These are phyloP conservation scores for Lodderomyces theae DNA, from an alignment of 1,139 yeast genomes.

Conservation along the genomic window DNA sequence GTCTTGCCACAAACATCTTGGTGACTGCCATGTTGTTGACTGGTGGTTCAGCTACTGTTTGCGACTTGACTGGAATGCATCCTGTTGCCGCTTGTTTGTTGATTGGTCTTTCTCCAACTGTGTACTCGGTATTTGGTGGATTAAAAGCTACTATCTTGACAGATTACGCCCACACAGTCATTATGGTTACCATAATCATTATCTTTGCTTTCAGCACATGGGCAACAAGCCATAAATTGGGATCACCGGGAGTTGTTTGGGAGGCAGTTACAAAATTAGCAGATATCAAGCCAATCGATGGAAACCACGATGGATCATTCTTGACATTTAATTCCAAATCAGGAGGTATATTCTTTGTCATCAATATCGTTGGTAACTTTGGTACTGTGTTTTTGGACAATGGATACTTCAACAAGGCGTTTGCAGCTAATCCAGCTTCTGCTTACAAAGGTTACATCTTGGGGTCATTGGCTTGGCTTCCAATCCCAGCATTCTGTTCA, in stretches of 20 bases:
- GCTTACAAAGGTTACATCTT: conserved; percentile 87
- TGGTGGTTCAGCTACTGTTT: conserved; percentile 81
- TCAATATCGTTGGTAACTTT: conserved; percentile 81
- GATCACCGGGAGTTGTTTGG: conserved; percentile 80
- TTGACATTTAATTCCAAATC: conserved; percentile 74
- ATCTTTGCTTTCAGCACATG: conserved; percentile 62
- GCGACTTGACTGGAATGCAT: conserved; percentile 78
- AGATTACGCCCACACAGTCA: conserved; percentile 75
- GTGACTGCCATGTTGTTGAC: conserved; percentile 86
- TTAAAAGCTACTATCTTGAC: conserved; percentile 87
- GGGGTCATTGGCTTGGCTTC: conserved; percentile 93
- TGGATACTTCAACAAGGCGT: conserved; percentile 89
- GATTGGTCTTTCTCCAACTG: conserved; percentile 77
- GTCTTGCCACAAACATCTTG: conserved; percentile 78
- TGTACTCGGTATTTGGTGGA: conserved; percentile 86
- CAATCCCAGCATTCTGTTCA: conserved; percentile 78
- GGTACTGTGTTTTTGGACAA: conserved; percentile 88
- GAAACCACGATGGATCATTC: conserved; percentile 75
- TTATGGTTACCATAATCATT: conserved; percentile 58
- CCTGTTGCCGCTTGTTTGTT: conserved; percentile 78
- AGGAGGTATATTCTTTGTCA: conserved; percentile 82
- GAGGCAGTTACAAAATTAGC: conserved; percentile 63
- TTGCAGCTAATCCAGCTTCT: conserved; percentile 80
- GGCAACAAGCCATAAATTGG: conserved; percentile 60
- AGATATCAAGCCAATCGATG: conserved; percentile 56